Base-by-base conservation (phyloP, 352 stramenopile genomes). In the Nannochloropsis limnetica region DNA sequence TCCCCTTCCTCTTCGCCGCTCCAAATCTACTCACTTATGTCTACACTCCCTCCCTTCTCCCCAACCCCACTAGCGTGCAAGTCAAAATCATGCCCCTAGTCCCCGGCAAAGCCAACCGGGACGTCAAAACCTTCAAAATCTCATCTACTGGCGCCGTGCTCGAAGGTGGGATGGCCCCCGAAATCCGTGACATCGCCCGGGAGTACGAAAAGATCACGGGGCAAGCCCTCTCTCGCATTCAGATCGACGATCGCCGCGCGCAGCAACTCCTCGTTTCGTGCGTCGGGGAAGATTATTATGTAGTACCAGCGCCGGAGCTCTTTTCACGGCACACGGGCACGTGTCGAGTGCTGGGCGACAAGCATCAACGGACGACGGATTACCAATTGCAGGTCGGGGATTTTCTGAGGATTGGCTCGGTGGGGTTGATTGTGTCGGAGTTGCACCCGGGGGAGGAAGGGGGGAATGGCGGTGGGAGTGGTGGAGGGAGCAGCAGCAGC, bases 241-340 rank as follows among this genome's bases (percentile, higher is more conserved):
- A 81, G 32, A 87, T 87, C 80, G 83, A 86, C 80, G 84, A 87
- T 67, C 84, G 85, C 43, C 80, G 84, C 23, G 84, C 84, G 14
- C 85, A 87, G 79, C 84, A 87, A 80, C 83, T 87, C 8, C 61
- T 87, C 80, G 84, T 87, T 20, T 25, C 28, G 23, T 54, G 29
- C 25, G 37, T 44, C 4, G 69, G 37, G 9, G 69, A 81, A 27
- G 69, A 54, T 22, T 81, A 49, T 22, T 81, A 54, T 20, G n/a
- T 81, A 25, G 82, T 86, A 79, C 84, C 83, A 5, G 83, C 84
- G n/a, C 85, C 85, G 14, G 92, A 96, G 85, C 87, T 91, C 3
- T 96, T 96, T 87, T 95, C 91, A 49, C 91, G 92, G 28, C 92
- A 96, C 87, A 95, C 92, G 44, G 92, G 92, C 54, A 93, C 95